phyloP scores from a whole-genome alignment of 768 basidiomycete genomes.

The Leccinum variicolor region DNA sequence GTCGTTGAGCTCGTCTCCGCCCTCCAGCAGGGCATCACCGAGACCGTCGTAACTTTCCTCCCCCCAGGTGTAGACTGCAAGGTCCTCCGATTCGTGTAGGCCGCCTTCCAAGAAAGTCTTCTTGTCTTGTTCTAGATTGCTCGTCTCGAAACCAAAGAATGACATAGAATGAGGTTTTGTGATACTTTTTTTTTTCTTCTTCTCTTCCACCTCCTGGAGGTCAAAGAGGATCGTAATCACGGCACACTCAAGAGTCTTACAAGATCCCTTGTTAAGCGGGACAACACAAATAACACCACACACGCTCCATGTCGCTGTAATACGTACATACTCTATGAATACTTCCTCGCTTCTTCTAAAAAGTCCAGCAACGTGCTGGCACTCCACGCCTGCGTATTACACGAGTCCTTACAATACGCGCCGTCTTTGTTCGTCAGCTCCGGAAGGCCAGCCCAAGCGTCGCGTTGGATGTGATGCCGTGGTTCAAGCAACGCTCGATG shows the following conservation, averaged over 20 bases:
- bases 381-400: conserved; percentile 95
- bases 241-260: not conserved
- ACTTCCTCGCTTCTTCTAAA: conserved; percentile 56
- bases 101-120: conserved; percentile 49
- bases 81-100: conserved; percentile 65
- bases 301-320: conserved; percentile 1
- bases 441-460: conserved; percentile 92
- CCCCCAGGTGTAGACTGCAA: conserved; percentile 92
- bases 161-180: conserved; percentile 47
- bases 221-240: not conserved
- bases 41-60: conserved; percentile 88
- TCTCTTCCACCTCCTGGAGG: conserved; percentile 13
- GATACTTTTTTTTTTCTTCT: conserved; percentile 13
- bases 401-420: conserved; percentile 80
- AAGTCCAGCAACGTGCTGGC: conserved; percentile 90
- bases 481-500: conserved; percentile 68
- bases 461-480: conserved; percentile 69
- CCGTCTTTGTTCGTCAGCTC: conserved; percentile 91
- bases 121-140: conserved; percentile 62
- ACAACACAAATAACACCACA: conserved; percentile 27
- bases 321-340: conserved; percentile 12
- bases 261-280: conserved; percentile 2
- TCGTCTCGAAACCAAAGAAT: conserved; percentile 76
- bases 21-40: conserved; percentile 83
- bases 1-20: conserved; percentile 91